Evolutionary conservation across 2,329 filamentous ascomycete genomes (phyloP), one percentile per base, ranked within the genome.

Genomic region (Didymella segeticola): DNA sequence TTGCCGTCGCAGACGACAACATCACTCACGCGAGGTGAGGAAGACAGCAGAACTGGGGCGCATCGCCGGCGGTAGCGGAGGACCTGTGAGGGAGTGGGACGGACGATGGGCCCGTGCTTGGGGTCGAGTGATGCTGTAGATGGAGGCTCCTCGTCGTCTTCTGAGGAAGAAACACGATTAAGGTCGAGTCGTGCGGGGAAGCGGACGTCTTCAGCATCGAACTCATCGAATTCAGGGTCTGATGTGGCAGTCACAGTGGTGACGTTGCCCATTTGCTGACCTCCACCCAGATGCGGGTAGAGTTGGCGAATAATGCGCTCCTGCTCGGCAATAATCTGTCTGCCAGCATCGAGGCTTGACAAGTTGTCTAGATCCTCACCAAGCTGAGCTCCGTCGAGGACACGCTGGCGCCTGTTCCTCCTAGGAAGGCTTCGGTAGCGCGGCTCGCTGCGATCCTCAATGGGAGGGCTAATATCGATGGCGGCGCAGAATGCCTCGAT

Each of bases 401-500:
- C 38, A 15, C 73, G 69, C 54, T 75, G 72, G 11, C 75, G 67
- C 30, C 75, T 58, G 58, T 73, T 71, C 25, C 79, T 67, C 25
- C 79, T 70, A 5, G 79, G 79, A 12, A 81, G 70, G 46, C 79
- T 82, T 43, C 78, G 75, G 56, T 79, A 79, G 42, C 75, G 70
- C 14, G 75, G 75, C 49, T 77, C 74, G 48, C 69, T 77, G 39
- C 89, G 84, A 60, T 91, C 89, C 61, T 92, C 89, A 31, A 91
- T 81, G 1, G 88, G 84, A 0, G 83, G 79, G 11, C 88, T 85
- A 17, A 92, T 83, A 65, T 90, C 87, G 55, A 92, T 89, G 39
- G 86, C 88, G n/a, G 87, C 86, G 64, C 87, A 89, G 31, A 75
- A 76, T 2, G 80, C 79, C 66, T 90, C 86, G 2, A 91, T 76